Conservation (phyloP, 768 basidiomycete species). For the Phanerodontia chrysosporium region DNA sequence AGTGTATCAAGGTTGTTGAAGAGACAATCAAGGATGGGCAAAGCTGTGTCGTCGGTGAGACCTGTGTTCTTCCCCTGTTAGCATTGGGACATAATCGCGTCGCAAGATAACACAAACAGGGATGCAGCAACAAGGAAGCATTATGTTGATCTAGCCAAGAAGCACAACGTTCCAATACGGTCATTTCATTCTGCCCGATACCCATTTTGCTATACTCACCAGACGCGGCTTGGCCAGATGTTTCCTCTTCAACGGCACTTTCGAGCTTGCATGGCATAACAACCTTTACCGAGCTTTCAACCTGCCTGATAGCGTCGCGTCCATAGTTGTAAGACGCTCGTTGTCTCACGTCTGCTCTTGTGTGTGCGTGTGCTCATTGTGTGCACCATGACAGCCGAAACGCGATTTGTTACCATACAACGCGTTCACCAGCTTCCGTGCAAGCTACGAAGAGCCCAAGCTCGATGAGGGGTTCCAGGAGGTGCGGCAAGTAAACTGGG, state of each 20-base stretch:
- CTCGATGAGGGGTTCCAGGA: constrained; percentile 72
- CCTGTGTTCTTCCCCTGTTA: too few species aligned
- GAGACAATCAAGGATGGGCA: constrained; percentile 49
- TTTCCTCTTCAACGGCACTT: constrained; percentile 67
- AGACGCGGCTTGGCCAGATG: constrained; percentile 49
- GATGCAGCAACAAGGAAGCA: constrained; percentile 60
- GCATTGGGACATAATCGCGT: too few species aligned
- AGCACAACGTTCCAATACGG: constrained; percentile 53
- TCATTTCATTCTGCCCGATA: constrained; percentile 19
- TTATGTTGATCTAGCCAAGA: constrained; percentile 68
- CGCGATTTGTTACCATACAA: constrained; percentile 54
- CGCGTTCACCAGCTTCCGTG: constrained; percentile 55
- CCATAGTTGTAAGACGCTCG: background rate
- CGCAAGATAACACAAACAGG: constrained; percentile 88
- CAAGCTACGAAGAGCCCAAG: constrained; percentile 63
- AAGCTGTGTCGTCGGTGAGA: constrained; percentile 77
- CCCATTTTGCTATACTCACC: too few species aligned
- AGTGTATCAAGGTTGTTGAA: constrained; percentile 65
- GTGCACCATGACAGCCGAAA: constrained; percentile 31
- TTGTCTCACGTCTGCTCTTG: background rate
- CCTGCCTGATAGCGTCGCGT: constrained; percentile 37
- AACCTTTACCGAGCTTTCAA: constrained; percentile 82
- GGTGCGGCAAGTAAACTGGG: constrained; percentile 74
- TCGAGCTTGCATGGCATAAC: constrained; percentile 91
- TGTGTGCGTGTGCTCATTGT: background rate